Evolutionary conservation across 352 stramenopile species (phyloP).

Genomic region (Pythium volutum): DNA sequence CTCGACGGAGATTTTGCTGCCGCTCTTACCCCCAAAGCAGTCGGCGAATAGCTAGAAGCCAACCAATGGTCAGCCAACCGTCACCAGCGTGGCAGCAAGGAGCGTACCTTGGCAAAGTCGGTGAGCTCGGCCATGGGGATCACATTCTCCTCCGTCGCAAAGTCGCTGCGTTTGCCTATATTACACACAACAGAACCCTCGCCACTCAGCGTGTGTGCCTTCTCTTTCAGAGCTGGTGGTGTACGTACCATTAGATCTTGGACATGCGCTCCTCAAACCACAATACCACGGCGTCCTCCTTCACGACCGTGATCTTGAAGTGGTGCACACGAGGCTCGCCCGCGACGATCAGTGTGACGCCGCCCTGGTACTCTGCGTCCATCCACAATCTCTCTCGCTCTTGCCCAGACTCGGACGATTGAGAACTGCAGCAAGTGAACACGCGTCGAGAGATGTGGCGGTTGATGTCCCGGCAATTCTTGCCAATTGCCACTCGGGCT

Average conservation of each 20-base stretch:
- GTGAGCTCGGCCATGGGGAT: conserved; percentile 4
- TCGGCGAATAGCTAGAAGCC: neutral
- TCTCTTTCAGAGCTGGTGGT: too few relatives aligned
- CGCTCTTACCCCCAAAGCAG: neutral
- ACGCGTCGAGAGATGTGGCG: too few relatives aligned
- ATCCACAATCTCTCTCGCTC: neutral
- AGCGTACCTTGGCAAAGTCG: conserved; percentile 2
- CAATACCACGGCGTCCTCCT: neutral
- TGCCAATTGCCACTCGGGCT: too few relatives aligned
- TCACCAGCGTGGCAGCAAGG: neutral
- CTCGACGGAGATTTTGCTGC: neutral
- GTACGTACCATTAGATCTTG: conserved; percentile 5
- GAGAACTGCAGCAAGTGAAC: too few relatives aligned
- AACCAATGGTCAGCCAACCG: neutral
- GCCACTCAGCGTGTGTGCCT: too few relatives aligned
- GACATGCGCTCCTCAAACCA: conserved; percentile 2
- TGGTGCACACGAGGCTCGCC: conserved; percentile 1
- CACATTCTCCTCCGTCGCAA: conserved; percentile 11
- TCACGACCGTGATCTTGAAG: neutral
- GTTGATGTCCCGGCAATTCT: too few relatives aligned
- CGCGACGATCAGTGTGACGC: neutral
- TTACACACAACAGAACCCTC: too few relatives aligned
- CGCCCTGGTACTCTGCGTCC: neutral
- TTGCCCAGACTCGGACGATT: too few relatives aligned
- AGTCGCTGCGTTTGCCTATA: neutral